phyloP scores from a whole-genome alignment of 2,329 filamentous ascomycete species.

The Ceratocystis cubensis region DNA sequence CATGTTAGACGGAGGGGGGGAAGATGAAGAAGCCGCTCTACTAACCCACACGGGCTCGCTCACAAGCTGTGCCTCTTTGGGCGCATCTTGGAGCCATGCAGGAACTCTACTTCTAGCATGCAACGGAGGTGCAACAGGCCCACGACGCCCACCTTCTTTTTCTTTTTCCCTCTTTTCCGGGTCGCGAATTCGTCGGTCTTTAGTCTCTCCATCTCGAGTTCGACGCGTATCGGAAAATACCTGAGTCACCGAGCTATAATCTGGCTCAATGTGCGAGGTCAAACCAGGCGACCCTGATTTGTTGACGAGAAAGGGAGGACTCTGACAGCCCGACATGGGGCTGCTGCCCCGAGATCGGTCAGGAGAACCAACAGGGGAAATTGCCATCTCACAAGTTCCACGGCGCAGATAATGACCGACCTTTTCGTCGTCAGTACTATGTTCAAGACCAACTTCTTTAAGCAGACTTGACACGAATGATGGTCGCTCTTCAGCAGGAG shows the following conservation, averaged over 20 bases:
- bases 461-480: slow-evolving; percentile 79
- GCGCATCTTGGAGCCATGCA: slow-evolving; percentile 8
- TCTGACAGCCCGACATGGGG: slow-evolving; percentile 53
- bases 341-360: slow-evolving; percentile 52
- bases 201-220: not conserved
- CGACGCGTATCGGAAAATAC: not conserved
- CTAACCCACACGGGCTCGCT: not conserved
- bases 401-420: slow-evolving; percentile 31
- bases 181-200: not conserved
- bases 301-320: slow-evolving; percentile 49
- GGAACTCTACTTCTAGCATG: slow-evolving; percentile 4
- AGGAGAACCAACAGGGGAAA: slow-evolving; percentile 43
- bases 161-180: not conserved
- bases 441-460: slow-evolving; percentile 67
- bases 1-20: slow-evolving; percentile 1
- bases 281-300: slow-evolving; percentile 53
- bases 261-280: slow-evolving; percentile 59
- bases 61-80: slow-evolving; percentile 4
- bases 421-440: slow-evolving; percentile 45
- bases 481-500: slow-evolving; percentile 39
- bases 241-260: slow-evolving; percentile 33
- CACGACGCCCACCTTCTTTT: slow-evolving; percentile 6
- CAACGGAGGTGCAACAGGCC: not conserved
- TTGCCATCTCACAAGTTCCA: slow-evolving; percentile 20
- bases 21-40: not conserved